Conservation (phyloP, 805 yeast genomes). For the Ogataea siamensis region DNA sequence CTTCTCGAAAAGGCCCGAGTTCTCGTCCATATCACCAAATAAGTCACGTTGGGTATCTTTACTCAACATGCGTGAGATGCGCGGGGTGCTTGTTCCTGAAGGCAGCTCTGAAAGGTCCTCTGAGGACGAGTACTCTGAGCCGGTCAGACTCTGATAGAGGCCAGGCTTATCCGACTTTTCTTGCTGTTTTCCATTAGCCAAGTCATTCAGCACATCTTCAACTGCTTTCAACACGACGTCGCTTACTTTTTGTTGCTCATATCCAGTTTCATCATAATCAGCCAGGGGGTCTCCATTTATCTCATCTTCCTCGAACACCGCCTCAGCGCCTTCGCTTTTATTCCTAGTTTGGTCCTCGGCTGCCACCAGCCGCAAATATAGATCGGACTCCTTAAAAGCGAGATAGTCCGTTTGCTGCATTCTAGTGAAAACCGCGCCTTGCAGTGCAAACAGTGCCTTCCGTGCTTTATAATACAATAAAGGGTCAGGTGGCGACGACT, state of each 20-base stretch:
- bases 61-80: slow-evolving; percentile 28
- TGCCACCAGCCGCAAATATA: slow-evolving; percentile 52
- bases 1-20: slow-evolving; percentile 23
- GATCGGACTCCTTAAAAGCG: slow-evolving; percentile 59
- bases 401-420: slow-evolving; percentile 54
- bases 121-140: slow-evolving; percentile 11
- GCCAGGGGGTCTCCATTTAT: slow-evolving; percentile 35
- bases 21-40: slow-evolving; percentile 28
- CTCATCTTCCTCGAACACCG: slow-evolving; percentile 22
- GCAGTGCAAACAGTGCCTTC: slow-evolving; percentile 56
- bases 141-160: background rate
- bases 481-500: slow-evolving; percentile 23
- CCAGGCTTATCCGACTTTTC: background rate
- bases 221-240: slow-evolving; percentile 56
- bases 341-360: slow-evolving; percentile 28
- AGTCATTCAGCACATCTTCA: slow-evolving; percentile 64
- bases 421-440: slow-evolving; percentile 47
- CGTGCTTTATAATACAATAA: slow-evolving; percentile 52
- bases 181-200: slow-evolving; percentile 38
- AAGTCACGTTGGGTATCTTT: slow-evolving; percentile 33
- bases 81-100: slow-evolving; percentile 18
- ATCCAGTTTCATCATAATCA: slow-evolving; percentile 29
- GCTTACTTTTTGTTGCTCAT: slow-evolving; percentile 39
- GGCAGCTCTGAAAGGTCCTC: slow-evolving; percentile 15
- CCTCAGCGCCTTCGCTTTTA: slow-evolving; percentile 1